Evolutionary conservation across 768 basidiomycete species (phyloP).

Genomic region (Russula vinacea): DNA sequence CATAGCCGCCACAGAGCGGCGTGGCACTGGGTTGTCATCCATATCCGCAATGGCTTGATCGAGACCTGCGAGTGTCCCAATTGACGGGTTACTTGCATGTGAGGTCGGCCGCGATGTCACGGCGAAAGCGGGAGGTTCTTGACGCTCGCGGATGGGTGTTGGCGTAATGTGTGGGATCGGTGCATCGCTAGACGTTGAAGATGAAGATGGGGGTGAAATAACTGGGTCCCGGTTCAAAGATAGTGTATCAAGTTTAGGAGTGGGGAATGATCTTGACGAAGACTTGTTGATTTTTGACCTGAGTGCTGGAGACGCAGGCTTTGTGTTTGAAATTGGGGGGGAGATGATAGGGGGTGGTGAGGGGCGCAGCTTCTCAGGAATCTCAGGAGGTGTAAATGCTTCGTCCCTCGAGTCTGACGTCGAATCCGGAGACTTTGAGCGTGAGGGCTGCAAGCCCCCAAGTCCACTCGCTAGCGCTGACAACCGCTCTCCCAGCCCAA

Average conservation of each 20-base stretch:
- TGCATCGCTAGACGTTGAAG: constrained; percentile 28
- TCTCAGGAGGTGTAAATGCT: constrained; percentile 24
- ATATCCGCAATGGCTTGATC: constrained; percentile 2
- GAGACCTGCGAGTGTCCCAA: constrained; percentile 12
- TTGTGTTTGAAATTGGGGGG: constrained; percentile 3
- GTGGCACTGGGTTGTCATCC: background rate
- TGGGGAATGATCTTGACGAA: background rate
- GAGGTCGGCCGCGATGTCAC: constrained; percentile 39
- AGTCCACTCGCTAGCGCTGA: constrained; percentile 23
- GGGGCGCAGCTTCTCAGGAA: constrained; percentile 21
- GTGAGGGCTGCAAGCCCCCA: constrained; percentile 16
- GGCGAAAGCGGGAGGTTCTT: constrained; percentile 37
- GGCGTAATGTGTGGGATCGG: constrained; percentile 35
- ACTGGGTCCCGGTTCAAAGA: constrained; percentile 9
- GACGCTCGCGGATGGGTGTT: constrained; percentile 36
- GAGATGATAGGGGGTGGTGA: constrained; percentile 28
- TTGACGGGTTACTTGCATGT: constrained; percentile 25
- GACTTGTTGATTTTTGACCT: constrained; percentile 21
- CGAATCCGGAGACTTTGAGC: constrained; percentile 13
- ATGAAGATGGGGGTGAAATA: constrained; percentile 33
- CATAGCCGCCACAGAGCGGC: background rate
- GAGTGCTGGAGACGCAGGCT: constrained; percentile 5
- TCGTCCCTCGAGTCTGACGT: constrained; percentile 18
- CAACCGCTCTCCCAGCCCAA: constrained; percentile 26
- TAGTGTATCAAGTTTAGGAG: constrained; percentile 16